Base-by-base conservation (phyloP, 73 alveolate genomes). In the Symbiodinium natans region DNA sequence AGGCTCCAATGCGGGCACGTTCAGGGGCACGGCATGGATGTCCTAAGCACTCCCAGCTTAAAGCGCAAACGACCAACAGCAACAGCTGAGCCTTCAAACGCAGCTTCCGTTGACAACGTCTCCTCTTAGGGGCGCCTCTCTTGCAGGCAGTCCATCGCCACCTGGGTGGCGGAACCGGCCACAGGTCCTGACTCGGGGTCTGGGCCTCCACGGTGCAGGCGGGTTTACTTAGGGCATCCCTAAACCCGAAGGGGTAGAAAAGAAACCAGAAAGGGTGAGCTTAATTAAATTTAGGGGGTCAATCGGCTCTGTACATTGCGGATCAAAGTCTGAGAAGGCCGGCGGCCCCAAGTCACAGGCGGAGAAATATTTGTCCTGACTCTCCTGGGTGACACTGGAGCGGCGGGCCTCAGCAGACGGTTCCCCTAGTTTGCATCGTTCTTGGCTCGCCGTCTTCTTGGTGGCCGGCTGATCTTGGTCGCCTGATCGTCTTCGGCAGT, bases 111-210 rank as follows among this genome's bases (percentile, higher is more conserved):
- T 29, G 83, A 38, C 93, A 83, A n/a, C 84, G 39, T 1, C 93
- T 54, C 27, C 63, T 40, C 19, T 56, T 38, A 0, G 83, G 83
- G 0, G 7, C 8, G n/a, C 56, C 63, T 6, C 25, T 19, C 40
- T 7, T 17, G 43, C 42, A 7, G 27, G 85, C 95, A 38, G 95
- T 88, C 95, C 95, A 56, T 21, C 95, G 63, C 94, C 94, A 86
- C 95, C 95, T 88, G 34, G 74, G 29, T 48, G 86, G 95, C 31
- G 95, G 95, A 43, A 74, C 84, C 4, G 84, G 84, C 84, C 84
- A 74, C 9, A 74, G 3, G 46, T 63, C 77, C 6, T 27, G 34
- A 63, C 40, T 34, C 8, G 38, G 25, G 34, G 77, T 27, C 77
- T 21, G 15, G 31, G 9, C 38, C 77, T 63, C 36, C 38, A 63